These are phyloP conservation scores for Populus nigra DNA, from an alignment of 345 rosid genomes.

Conservation along the genomic window DNA sequence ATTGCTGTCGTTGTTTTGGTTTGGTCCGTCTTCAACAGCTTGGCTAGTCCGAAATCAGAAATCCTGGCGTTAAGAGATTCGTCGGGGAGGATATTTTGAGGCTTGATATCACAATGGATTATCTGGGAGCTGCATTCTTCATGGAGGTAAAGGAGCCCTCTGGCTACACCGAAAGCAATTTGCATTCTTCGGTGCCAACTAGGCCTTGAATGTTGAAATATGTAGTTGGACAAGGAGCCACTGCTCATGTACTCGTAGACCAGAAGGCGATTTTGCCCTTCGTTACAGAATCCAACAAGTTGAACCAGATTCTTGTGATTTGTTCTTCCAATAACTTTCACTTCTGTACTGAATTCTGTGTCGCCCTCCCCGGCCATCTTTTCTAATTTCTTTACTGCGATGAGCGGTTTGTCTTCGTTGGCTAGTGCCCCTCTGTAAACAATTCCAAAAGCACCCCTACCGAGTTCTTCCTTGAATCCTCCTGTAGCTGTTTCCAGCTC, in stretches of 20 bases:
- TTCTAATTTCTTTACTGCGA: conserved; percentile 40
- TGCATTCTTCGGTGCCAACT: conserved; percentile 29
- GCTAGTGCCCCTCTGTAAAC: conserved; percentile 25
- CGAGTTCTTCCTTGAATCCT: conserved; percentile 38
- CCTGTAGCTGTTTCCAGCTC: too few species aligned
- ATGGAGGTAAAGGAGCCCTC: conserved; percentile 38
- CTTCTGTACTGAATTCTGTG: conserved; percentile 31
- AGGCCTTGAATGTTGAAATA: conserved; percentile 27
- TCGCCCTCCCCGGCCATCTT: conserved; percentile 14
- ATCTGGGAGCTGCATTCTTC: conserved; percentile 41
- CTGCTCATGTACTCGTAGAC: conserved; percentile 39
- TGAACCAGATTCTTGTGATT: conserved; percentile 42
- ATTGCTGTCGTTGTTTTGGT: conserved; percentile 25
- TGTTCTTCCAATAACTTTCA: conserved; percentile 27
- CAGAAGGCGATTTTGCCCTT: conserved; percentile 22
- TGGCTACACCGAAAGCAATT: conserved; percentile 31
- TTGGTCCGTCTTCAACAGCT: conserved; percentile 30
- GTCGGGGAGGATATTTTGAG: conserved; percentile 41
- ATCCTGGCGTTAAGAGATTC: conserved; percentile 12
- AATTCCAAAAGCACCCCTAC: conserved; percentile 30
- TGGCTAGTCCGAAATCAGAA: conserved; percentile 43
- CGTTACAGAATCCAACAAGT: conserved; percentile 37
- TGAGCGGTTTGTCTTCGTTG: not conserved
- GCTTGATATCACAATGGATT: conserved; percentile 47
- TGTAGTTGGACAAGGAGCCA: conserved; percentile 29